Base-by-base conservation (phyloP, 352 stramenopile species). In the Phytophthora foliorum region DNA sequence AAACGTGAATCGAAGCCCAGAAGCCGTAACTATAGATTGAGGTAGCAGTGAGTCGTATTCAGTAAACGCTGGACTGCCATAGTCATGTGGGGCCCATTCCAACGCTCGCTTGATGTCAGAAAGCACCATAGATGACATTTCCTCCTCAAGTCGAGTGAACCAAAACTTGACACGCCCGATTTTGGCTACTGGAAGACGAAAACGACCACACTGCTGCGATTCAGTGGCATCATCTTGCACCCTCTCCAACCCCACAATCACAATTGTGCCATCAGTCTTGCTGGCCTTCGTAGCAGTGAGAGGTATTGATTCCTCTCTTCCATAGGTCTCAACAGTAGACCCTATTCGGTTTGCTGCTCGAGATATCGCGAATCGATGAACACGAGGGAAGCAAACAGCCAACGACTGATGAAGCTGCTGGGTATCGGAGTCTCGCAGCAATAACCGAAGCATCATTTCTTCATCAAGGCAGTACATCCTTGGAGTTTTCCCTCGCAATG, bases 151-250 rank as follows among this genome's bases (percentile, higher is more conserved):
- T 2, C 84, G 72, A 2, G 72, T 74, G 27, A 92, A 72, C 84
- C 84, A 92, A 57, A 92, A 92, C 29, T 83, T 80, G 10, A 90
- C 32, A 9, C 84, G 72, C 2, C 84, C 84, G 17, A 92, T 88
- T 72, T 91, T 92, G 14, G 88, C 67, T n/a, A 91, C 82, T 3
- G 81, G 63, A 24, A 75, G 58, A 22, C 64, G 63, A 25, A 80
- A 80, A 17, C 25, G 44, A 4, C 38, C 56, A 44, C 57, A 49
- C 19, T 58, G 51, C 4, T 65, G 32, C 19, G 13, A 8, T 22
- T 25, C 14, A 13, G 46, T n/a, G 27, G 39, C n/a, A 22, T 22
- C 36, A 16, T 16, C 14, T 17, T 55, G 38, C 16, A 71, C 24
- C 0, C 57, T 68, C 16, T 77, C 63, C 14, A 80, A 14, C 11